Base-by-base conservation (phyloP, 2,329 filamentous ascomycete genomes). In the Cordyceps pruinosa region DNA sequence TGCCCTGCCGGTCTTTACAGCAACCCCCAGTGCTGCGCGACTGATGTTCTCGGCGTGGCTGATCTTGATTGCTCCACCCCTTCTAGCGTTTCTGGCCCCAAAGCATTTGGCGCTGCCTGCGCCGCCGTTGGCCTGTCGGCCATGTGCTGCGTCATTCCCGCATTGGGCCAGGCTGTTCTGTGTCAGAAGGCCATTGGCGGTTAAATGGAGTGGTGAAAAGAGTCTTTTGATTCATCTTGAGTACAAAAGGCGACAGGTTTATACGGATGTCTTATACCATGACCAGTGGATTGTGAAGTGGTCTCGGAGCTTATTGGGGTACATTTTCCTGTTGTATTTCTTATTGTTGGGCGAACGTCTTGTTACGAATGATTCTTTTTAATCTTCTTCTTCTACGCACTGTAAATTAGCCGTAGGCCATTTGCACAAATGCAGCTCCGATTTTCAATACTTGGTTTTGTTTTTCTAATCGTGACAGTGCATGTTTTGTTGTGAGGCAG, bases 81-180 rank as follows among this genome's bases (percentile, higher is more conserved):
- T 10, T 19, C 15, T 5, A 1, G 1, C 12, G 12, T 21, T 10
- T 5, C 41, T 15, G 13, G 7, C 25, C 3, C 12, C 0, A 7
- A 17, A n/a, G n/a, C n/a, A 0, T 54, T 54, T 8, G 2, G 13
- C 4, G 1, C 67, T 28, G 68, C 72, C 60, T 80, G 77, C 65
- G 55, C 76, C 10, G 68, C 61, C 13, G 65, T 68, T 10, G 77
- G 78, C 58, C 76, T 79, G 68, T 74, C 73, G 58, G 77, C 78
- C 54, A 77, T 75, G 65, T 82, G 80, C 75, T 83, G 80, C 63
- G 64, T 75, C 30, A 57, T 82, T n/a, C 79, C 79, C 25, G 70
- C 82, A n/a, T 50, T 9, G 6, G 44, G 35, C 7, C 56, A 58
- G 56, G 21, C 1, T 3, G 1, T 56, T 19, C 45, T 56, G 32